Evolutionary conservation across 192 early-diverging fungal species (phyloP).

Genomic region (Coemansia sp.): DNA sequence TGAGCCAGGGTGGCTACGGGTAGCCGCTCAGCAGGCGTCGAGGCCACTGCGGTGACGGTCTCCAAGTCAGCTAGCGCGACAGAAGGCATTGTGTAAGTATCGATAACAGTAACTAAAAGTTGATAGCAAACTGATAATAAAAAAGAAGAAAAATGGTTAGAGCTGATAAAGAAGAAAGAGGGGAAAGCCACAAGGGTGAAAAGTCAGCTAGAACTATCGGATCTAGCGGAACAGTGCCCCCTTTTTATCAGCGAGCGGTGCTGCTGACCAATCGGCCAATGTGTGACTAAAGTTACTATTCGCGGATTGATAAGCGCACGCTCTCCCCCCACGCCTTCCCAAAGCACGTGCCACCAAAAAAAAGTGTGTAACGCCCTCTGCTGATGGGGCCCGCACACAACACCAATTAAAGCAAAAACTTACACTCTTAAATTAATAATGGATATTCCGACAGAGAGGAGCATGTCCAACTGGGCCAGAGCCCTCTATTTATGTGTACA

Average conservation of each 20-base stretch:
- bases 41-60: conserved; percentile 36
- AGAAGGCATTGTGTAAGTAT: conserved; percentile 13
- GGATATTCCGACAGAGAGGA: no score
- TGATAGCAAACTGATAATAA: background rate
- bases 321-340: background rate
- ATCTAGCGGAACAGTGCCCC: background rate
- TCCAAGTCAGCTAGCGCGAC: conserved; percentile 25
- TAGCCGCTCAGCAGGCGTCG: conserved; percentile 34
- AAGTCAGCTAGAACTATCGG: background rate
- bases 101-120: background rate
- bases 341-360: background rate
- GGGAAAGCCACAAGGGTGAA: background rate
- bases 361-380: background rate
- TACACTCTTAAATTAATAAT: background rate
- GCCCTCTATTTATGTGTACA: no score
- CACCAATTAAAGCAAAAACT: background rate
- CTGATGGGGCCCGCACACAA: background rate
- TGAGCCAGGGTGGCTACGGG: conserved; percentile 13
- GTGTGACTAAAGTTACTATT: background rate
- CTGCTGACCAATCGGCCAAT: conserved; percentile 8
- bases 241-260: background rate
- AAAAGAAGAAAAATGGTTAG: background rate
- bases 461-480: no score
- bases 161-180: conserved; percentile 10
- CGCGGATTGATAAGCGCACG: background rate